Base-by-base conservation (phyloP, 2,329 filamentous ascomycete species). In the Achaetomium macrosporum region DNA sequence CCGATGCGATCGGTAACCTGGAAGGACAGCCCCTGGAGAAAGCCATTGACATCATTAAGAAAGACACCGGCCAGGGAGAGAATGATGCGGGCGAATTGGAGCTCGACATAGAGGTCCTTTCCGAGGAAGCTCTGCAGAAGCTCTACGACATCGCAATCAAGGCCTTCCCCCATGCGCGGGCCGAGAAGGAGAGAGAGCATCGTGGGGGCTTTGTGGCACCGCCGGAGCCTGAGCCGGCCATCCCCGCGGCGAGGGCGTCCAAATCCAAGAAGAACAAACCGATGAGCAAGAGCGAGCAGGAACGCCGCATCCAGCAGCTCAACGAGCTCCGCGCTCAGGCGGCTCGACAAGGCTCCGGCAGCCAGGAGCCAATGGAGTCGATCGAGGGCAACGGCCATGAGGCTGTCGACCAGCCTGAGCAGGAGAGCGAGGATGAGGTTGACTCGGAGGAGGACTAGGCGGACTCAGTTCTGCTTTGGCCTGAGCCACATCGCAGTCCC, bases 21-120 rank as follows among this genome's bases (percentile, higher is more conserved):
- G 84, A 90, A 16, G 85, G 87, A 46, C 76, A 77, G n/a, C 84
- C 89, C 60, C 86, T 96, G 64, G 80, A 85, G 46, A 82, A 83
- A 60, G 90, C 92, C 0, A 88, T 96, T 31, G 83, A 87, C 55
- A 91, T 97, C 57, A 97, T 99, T 65, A 90, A 95, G 68, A 83
- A 82, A 59, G 92, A 95, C 60, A 95, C 73, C 70, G 88, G 74
- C 73, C 88, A 72, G 76, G 86, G 57, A 13, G 79, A 83, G 66
- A 82, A 81, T 58, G 78, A 76, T 31, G 76, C 76, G 19, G 79
- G 79, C 51, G 79, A 82, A 54, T 72, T 83, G 19, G 79, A 83
- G 65, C 65, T 83, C 17, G 79, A 83, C 45, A 82, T 83, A 45
- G 79, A 83, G 53, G 72, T 76, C 56, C 71, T 83, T 2, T 79